These are phyloP conservation scores for Diddensiella transvaalensis DNA, from an alignment of 805 yeast species.

Conservation along the genomic window DNA sequence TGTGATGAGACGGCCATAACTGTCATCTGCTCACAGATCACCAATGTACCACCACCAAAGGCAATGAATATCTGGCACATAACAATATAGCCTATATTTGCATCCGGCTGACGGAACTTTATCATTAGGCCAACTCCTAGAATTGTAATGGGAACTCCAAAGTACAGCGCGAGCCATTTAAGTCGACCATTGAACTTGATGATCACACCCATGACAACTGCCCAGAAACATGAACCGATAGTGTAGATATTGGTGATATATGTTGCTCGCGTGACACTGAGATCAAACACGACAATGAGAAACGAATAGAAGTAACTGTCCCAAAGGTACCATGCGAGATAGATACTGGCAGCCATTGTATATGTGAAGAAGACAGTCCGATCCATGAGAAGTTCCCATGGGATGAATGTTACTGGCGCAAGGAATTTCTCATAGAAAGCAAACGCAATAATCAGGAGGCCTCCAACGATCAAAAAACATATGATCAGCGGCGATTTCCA, in stretches of 20 bases:
- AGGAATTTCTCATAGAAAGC: constrained; percentile 48
- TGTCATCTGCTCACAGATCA: constrained; percentile 51
- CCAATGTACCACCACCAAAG: constrained; percentile 61
- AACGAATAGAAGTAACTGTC: constrained; percentile 58
- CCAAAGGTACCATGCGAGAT: constrained; percentile 52
- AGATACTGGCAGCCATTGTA: constrained; percentile 43
- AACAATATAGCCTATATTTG: constrained; percentile 48
- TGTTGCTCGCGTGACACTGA: constrained; percentile 53
- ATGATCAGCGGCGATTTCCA: constrained; percentile 35
- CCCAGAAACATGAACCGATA: constrained; percentile 39
- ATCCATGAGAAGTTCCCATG: constrained; percentile 50
- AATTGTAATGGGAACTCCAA: constrained; percentile 54
- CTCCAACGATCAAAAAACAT: constrained; percentile 43
- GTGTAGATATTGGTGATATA: constrained; percentile 16
- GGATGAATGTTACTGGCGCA: constrained; percentile 56
- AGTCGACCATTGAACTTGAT: constrained; percentile 49
- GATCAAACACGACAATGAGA: constrained; percentile 54
- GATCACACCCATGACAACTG: constrained; percentile 51
- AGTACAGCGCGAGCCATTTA: constrained; percentile 36
- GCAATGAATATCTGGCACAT: constrained; percentile 57
- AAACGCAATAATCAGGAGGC: constrained; percentile 46
- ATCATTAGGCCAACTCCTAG: constrained; percentile 52
- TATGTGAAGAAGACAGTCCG: constrained; percentile 54
- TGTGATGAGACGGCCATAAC: constrained; percentile 51
- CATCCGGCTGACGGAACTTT: constrained; percentile 46